These are phyloP conservation scores for Lactarius sp. DNA, from an alignment of 768 basidiomycete species.

Conservation along the genomic window DNA sequence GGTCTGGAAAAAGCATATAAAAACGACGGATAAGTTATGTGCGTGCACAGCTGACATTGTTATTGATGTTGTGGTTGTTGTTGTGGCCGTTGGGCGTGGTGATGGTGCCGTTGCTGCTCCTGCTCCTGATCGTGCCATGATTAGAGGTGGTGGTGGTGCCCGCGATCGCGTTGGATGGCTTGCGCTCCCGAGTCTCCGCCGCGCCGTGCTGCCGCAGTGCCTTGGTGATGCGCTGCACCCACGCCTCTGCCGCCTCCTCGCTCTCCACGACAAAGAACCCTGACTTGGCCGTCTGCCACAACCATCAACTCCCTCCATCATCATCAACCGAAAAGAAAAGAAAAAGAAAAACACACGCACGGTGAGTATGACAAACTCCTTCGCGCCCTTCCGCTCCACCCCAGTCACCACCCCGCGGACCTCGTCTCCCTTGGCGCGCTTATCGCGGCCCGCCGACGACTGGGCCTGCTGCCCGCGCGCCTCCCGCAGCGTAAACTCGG, in stretches of 20 bases:
- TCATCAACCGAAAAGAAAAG: neutral
- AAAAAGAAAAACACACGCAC: conserved; percentile 38
- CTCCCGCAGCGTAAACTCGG: conserved; percentile 43
- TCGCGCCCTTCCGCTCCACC: conserved; percentile 49
- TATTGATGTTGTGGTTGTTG: neutral
- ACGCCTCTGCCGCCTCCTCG: conserved; percentile 15
- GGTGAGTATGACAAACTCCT: conserved; percentile 57
- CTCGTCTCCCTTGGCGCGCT: conserved; percentile 35
- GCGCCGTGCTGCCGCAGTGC: conserved; percentile 9
- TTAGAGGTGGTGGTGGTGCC: neutral
- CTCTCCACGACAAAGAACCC: conserved; percentile 22
- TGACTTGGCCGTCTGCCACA: conserved; percentile 22
- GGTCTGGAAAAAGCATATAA: conserved; percentile 1
- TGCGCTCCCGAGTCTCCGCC: conserved; percentile 13
- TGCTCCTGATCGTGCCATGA: neutral
- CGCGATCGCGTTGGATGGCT: neutral
- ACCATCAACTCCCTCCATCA: neutral
- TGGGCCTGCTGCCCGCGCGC: conserved; percentile 5
- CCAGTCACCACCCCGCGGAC: conserved; percentile 38
- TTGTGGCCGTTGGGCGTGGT: neutral
- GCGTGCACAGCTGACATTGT: conserved; percentile 16
- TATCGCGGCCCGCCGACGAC: conserved; percentile 39
- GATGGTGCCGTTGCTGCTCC: neutral
- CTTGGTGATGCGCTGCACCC: conserved; percentile 21
- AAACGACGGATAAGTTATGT: conserved; percentile 23